phyloP scores from a whole-genome alignment of 306 rosid genomes.

The Hippophae gyantsensis region DNA sequence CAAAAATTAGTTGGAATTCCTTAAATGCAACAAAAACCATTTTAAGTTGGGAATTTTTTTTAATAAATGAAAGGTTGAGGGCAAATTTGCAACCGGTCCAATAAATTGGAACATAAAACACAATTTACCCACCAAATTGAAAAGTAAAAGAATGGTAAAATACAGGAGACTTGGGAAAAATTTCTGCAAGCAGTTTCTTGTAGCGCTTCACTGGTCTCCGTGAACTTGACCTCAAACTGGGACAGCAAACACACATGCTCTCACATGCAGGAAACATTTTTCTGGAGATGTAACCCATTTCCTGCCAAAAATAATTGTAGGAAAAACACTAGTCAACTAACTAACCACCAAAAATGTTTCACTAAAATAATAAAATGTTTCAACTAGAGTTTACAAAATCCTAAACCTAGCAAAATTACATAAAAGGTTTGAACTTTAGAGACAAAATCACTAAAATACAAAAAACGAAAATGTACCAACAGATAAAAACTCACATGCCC shows the following conservation, averaged over 20 bases:
- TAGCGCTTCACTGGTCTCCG: constrained; percentile 95
- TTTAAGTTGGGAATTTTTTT: too few species aligned
- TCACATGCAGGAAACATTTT: constrained; percentile 93
- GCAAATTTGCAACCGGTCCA: too few species aligned
- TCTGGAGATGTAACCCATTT: constrained; percentile 87
- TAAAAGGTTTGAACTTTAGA: not conserved
- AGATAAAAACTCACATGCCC: not conserved
- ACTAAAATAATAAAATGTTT: not conserved
- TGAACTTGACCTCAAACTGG: constrained; percentile 92
- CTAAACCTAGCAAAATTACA: too few species aligned
- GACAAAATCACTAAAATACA: not conserved
- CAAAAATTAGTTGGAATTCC: too few species aligned
- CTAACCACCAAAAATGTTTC: constrained; percentile 12
- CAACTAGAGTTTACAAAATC: not conserved
- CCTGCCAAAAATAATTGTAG: constrained; percentile 23
- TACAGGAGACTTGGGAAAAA: constrained; percentile 84
- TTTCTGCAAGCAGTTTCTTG: constrained; percentile 77
- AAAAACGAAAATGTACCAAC: not conserved
- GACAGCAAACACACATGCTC: constrained; percentile 94
- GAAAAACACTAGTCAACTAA: constrained; percentile 8
- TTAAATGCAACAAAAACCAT: too few species aligned
- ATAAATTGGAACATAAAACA: too few species aligned
- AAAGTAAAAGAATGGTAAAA: not conserved
- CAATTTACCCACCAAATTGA: too few species aligned
- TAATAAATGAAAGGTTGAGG: too few species aligned